Base-by-base conservation (phyloP, 1,284 basidiomycete species). In the Leccinum cinnamomeum region DNA sequence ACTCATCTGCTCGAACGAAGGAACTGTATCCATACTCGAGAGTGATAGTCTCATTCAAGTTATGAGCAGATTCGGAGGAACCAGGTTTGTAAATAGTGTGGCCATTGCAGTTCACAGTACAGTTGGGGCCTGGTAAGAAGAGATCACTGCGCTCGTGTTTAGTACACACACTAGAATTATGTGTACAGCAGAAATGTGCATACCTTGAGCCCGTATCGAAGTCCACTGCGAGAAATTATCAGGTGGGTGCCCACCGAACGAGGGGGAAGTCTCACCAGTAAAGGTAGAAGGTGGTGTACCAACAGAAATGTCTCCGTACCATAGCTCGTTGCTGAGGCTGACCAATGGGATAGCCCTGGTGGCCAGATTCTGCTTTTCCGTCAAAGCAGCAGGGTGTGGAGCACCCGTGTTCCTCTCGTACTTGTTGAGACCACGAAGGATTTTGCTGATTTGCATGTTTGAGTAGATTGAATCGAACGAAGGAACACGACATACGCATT, bases 1-100 rank as follows among this genome's bases (percentile, higher is more conserved):
- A 78, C 63, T 76, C 65, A 39, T 70, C 62, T 46, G 76, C 72
- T 1, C 37, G 35, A 37, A 74, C 73, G 6, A 60, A 61, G 3
- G 76, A 72, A 2, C 74, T 72, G 59, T 78, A 75, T 12, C 69
- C 73, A 59, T 73, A 79, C 2, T 55, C 7, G 37, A 75, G 61
- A 2, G 30, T 37, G 66, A 77, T 77, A 0, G 61, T 60, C 58
- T 61, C 53, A 18, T 58, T 46, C 48, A 72, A 57, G 53, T 72
- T 62, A 1, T 59, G 53, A 11, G 77, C 61, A 2, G 76, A 69
- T 2, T 67, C 67, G 59, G 76, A 78, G n/a, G 30, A 8, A 10
- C 58, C 44, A 1, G 77, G 72, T 37, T 73, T 56, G 68, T 78
- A 79, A 11, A 59, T 12, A 0, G 55, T 65, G 62, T 79, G 78